Evolutionary conservation across 2,329 filamentous ascomycete species (phyloP).

Genomic region (Zasmidium cellare): DNA sequence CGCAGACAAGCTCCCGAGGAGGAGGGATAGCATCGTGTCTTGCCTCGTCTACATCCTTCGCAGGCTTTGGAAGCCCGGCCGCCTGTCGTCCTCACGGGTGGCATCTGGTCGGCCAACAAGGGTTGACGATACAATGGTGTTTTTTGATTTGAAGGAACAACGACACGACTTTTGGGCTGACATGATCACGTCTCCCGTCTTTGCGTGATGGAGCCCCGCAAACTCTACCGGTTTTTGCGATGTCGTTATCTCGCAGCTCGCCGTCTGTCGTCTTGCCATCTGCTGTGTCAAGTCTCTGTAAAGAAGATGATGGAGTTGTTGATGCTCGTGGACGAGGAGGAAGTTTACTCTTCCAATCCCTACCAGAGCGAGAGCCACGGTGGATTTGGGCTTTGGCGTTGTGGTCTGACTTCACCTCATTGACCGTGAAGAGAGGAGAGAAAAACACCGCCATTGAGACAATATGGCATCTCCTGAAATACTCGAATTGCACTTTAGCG

Average conservation of each 20-base stretch:
- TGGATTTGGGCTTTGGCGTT: neutral
- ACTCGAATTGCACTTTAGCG: neutral
- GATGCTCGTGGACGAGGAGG: too few relatives aligned
- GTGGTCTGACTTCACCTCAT: neutral
- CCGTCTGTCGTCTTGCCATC: neutral
- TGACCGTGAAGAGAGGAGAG: too few relatives aligned
- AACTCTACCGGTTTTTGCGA: neutral
- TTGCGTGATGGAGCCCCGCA: neutral
- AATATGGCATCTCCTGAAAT: too few relatives aligned
- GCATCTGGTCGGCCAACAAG: neutral
- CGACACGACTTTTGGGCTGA: neutral
- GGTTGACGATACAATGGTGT: neutral
- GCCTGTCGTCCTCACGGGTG: neutral
- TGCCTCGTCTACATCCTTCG: neutral
- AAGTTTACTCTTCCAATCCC: too few relatives aligned
- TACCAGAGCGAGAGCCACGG: too few relatives aligned
- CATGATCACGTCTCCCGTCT: neutral
- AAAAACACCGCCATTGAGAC: too few relatives aligned
- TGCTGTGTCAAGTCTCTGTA: too few relatives aligned
- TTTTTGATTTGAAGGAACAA: neutral
- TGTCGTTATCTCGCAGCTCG: neutral
- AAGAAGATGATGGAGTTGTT: neutral
- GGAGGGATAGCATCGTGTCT: conserved; percentile 4
- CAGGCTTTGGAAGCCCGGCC: conserved; percentile 3
- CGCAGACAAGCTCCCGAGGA: neutral